Conservation (phyloP, 2,329 filamentous ascomycete genomes). For the Phialocephala subalpina region DNA sequence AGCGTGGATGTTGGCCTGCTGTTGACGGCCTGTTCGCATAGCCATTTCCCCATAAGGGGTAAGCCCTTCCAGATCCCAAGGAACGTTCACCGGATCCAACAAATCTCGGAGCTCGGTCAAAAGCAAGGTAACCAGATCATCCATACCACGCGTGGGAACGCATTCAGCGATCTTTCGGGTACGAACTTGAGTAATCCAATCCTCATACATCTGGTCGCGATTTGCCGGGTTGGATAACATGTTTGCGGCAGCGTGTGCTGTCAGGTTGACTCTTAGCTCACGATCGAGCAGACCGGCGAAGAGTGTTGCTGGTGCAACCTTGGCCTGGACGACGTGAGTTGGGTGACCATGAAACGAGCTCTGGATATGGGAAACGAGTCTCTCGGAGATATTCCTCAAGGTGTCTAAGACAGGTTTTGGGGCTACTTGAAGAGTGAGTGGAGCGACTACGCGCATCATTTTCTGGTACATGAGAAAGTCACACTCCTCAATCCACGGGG, state of each 20-base stretch:
- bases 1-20: conserved; percentile 48
- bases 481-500: conserved; percentile 93
- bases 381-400: conserved; percentile 84
- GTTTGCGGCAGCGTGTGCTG: conserved; percentile 92
- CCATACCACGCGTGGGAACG: conserved; percentile 69
- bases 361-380: conserved; percentile 81
- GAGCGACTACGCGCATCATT: conserved; percentile 91
- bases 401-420: conserved; percentile 88
- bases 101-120: conserved; percentile 74
- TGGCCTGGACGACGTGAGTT: conserved; percentile 83
- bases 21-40: conserved; percentile 53
- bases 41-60: conserved; percentile 67
- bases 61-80: conserved; percentile 69
- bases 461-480: conserved; percentile 97
- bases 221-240: conserved; percentile 90
- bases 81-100: conserved; percentile 71
- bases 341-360: conserved; percentile 88
- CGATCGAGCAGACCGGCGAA: conserved; percentile 89
- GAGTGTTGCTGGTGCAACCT: conserved; percentile 85
- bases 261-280: conserved; percentile 88
- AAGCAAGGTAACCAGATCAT: conserved; percentile 69
- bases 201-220: conserved; percentile 92
- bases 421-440: conserved; percentile 89
- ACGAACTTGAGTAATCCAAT: conserved; percentile 78
- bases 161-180: conserved; percentile 70